Base-by-base conservation (phyloP, 768 basidiomycete species). In the Daedaleopsis nitida region DNA sequence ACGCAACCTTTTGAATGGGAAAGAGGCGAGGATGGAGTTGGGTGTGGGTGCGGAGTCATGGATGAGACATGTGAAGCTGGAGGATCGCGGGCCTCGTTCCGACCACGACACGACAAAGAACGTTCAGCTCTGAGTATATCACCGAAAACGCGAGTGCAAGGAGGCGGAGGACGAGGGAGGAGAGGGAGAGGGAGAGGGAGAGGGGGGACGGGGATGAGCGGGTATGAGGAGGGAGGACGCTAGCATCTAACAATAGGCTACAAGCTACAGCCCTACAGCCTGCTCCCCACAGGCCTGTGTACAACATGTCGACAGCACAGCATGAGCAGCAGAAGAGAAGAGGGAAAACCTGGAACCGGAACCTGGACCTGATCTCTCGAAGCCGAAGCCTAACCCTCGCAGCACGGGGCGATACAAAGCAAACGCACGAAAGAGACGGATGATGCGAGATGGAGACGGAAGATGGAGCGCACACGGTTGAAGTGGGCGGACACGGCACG, bases 281-380 rank as follows among this genome's bases (percentile, higher is more conserved):
- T 21, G 37, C 39, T 52, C 54, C 42, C 48, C 58, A 38, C 42
- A 49, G 58, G 44, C 45, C 54, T 59, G 48, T 53, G 62, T 64
- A 59, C 54, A 64, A 64, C 62, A 64, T 52, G 62, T 64, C 62
- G 54, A 64, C 39, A 64, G 62, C 62, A 64, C 50, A 59, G 62
- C 62, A 64, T 52, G 62, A 59, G 55, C 62, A 57, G 50, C 58
- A 64, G 58, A 35, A 50, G 53, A 60, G 47, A 45, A 49, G 23
- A 48, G 37, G 35, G 23, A 52, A 35, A 44, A 44, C 49, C 49
- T n/a, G 12, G 23, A 49, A 49, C 49, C 13, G 12, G 23, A 49
- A 49, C 47, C 47, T 49, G 47, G 23, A 49, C 23, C 39, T 42
- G 39, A 42, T 49, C 23, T 49, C 13, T 24, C 47, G 47, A 24